Evolutionary conservation across 129 eudicot species (phyloP), one percentile per base, ranked within the genome.

Genomic region (Apium graveolens): DNA sequence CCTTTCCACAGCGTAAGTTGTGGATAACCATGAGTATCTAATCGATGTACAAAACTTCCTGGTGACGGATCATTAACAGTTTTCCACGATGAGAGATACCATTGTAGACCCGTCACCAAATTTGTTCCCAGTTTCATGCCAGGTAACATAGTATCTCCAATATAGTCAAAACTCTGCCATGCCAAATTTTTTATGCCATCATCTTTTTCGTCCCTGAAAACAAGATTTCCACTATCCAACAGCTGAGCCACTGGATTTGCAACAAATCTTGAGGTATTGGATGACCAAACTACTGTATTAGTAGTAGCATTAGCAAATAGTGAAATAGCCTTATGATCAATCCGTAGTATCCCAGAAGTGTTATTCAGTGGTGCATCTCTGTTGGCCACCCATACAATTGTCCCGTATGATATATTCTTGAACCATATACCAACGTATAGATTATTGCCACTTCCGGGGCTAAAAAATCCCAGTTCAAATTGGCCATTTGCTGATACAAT

Each of bases 401-500:
- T 80, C 13, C 45, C 66, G 4, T 18, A 48, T 7, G 86, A 35
- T 11, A 14, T 4, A 1, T 45, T 31, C 44, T 79, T 83, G 78
- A 53, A 83, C 86, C 81, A 76, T 11, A 83, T 83, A 6, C 78
- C 83, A 16, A 83, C 20, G 2, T 83, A 83, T 5, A 74, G 66
- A 3, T 41, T 26, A 0, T 74, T 63, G 42, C 48, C 43, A 32
- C 63, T 29, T 10, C 75, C 75, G 0, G 83, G 89, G 49, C 60
- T 74, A 48, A 86, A 86, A 8, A 86, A 86, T 2, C 91, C 91
- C 5, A 84, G 86, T 26, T 77, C 88, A 34, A 87, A 87, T 5
- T 51, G 66, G 38, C 78, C 48, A 35, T 51, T 72, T 0, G 86
- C 63, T 0, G 86, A 84, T 68, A 75, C 49, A n/a, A 87, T 69